Evolutionary conservation across 805 yeast genomes (phyloP), one percentile per base, ranked within the genome.

Genomic region (Candida silvicultrix): DNA sequence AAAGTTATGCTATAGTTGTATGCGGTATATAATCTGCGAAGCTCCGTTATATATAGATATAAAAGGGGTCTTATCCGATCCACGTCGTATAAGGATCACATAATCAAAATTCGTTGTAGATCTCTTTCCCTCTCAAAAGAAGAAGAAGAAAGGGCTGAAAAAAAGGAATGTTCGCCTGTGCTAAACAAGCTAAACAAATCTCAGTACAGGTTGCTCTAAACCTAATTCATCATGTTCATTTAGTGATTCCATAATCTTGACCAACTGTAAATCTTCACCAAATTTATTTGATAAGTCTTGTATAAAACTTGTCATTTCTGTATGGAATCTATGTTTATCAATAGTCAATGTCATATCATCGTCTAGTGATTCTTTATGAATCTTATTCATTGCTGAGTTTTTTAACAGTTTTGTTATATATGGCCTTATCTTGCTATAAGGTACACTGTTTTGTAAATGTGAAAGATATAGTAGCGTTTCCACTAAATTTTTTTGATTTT

Each of bases 241-340:
- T n/a, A 34, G 11, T 12, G 16, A 5, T n/a, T 16, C n/a, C 19
- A 16, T 18, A 5, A 34, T 34, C 11, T 35, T 7, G 14, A 35
- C 12, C 10, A 18, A 16, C 10, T 35, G 19, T 18, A 5, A 5
- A 18, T 35, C n/a, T 6, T 19, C 23, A 18, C 5, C 23, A 19
- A n/a, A n/a, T n/a, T 34, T 10, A 9, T 10, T 34, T 10, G 5
- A 12, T 18, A 15, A 34, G 10, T 18, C 37, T 18, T 10, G 19
- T 18, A 34, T 16, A 16, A 9, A 10, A 15, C 11, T 34, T 9
- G 28, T 28, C 14, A 35, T 5, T 4, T 35, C 38, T 6, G 10
- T 18, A 18, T 35, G 38, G 44, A 41, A 54, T 16, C 50, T 34
- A 35, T 51, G 49, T 41, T 51, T 53, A 15, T 45, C 47, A 5